A percentile compares a stretch with the other conserved stretches of the same genome.
Conservation (phyloP, 1,139 yeast species). For the Candida gigantensis region DNA sequence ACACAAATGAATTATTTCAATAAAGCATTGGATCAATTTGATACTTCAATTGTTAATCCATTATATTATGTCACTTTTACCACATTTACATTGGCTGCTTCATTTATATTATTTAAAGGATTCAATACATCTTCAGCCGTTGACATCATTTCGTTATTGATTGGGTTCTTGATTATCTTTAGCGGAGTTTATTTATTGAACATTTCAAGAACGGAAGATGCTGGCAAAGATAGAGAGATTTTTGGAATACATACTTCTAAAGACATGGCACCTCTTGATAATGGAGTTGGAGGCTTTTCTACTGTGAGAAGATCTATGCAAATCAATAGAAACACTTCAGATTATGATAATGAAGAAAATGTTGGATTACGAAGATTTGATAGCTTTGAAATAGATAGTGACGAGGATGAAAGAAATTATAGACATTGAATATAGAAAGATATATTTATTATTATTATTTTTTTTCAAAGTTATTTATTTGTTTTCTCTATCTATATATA, state of each 20-base stretch:
- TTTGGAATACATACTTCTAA: slow-evolving; percentile 59
- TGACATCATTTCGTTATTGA: slow-evolving; percentile 78
- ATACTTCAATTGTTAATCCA: slow-evolving; percentile 90
- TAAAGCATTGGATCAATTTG: slow-evolving; percentile 91
- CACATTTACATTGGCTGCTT: slow-evolving; percentile 82
- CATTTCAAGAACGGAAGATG: slow-evolving; percentile 69
- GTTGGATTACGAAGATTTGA: slow-evolving; percentile 64
- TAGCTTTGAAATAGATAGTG: slow-evolving; percentile 57
- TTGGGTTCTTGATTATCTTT: slow-evolving; percentile 86
- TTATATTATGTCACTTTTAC: slow-evolving; percentile 90
- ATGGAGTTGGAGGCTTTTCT: slow-evolving; percentile 76
- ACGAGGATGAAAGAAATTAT: slow-evolving; percentile 22
- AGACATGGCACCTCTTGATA: slow-evolving; percentile 73
- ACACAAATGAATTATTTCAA: slow-evolving; percentile 94
- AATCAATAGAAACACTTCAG: slow-evolving; percentile 51
- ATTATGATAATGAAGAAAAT: slow-evolving; percentile 50
- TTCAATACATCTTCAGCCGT: slow-evolving; percentile 83
- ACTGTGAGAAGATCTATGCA: slow-evolving; percentile 67
- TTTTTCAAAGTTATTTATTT: no score
- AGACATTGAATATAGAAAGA: slow-evolving; percentile 9
- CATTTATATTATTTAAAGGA: slow-evolving; percentile 83
- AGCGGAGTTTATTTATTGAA: slow-evolving; percentile 85
- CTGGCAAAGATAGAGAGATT: slow-evolving; percentile 57
- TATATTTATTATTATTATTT: no score
- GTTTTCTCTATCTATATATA: slow-evolving; percentile 7